Base-by-base conservation (phyloP, 139 green algal genomes). In the Mychonastes homosphaera region DNA sequence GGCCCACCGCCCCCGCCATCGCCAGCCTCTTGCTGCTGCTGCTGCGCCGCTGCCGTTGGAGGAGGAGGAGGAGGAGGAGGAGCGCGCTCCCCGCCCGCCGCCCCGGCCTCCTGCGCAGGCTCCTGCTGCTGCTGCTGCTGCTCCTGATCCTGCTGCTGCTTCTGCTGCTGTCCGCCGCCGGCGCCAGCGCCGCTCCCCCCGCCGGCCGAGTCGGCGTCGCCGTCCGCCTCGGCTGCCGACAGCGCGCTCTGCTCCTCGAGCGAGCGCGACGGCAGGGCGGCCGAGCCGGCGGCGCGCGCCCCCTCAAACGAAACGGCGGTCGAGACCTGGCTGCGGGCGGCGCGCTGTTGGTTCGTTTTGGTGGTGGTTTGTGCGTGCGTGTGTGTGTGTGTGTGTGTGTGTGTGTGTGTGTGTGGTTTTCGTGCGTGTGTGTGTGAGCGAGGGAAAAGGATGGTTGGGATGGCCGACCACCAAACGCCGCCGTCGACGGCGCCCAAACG, bases 271-370 rank as follows among this genome's bases (percentile, higher is more conserved):
- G 73, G 67, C 34, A 75, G 64, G 1, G 72, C 70, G 6, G 64
- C 67, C 1, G 73, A 80, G 12, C 73, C 73, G n/a, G 73, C 73
- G 15, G 67, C 67, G 7, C 67, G 33, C 6, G 64, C 64, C 10
- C 70, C 73, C 23, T 80, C 73, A 41, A 80, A 76, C 2, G 73
- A 80, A 5, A 80, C 60, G 7, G 73, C 73, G 9, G 73, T 76
- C 1, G 73, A 80, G 2, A 80, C 64, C 45, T 80, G 73, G 40
- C 67, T 76, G 12, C 73, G 36, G 1, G 73, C 67, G 12, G 63
- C 67, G 3, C 64, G 38, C 73, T 75, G 63, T n/a, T n/a, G n/a
- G n/a, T n/a, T n/a, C n/a, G n/a, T n/a, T n/a, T n/a, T n/a, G n/a
- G n/a, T n/a, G n/a, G n/a, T n/a, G n/a, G n/a, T n/a, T n/a, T n/a